phyloP scores from a whole-genome alignment of 2,329 filamentous ascomycete genomes.

The Fusarium paranaense region DNA sequence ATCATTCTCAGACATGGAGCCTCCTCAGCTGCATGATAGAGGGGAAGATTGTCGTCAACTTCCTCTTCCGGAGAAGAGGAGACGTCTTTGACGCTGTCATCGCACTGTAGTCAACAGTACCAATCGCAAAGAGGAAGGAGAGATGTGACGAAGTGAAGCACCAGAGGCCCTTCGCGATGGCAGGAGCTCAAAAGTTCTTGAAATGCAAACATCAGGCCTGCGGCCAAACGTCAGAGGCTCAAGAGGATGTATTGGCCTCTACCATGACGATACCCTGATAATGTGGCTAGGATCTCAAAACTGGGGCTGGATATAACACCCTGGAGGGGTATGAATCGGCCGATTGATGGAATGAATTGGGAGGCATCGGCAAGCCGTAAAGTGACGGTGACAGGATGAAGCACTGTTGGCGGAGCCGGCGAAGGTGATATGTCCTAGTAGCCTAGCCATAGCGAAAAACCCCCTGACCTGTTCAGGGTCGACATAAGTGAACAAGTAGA shows the following conservation, averaged over 20 bases:
- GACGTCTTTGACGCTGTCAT: constrained; percentile 16
- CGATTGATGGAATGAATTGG: background rate
- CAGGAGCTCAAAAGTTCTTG: constrained; percentile 39
- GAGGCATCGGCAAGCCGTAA: background rate
- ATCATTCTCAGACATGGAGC: constrained; percentile 3
- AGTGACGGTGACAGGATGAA: background rate
- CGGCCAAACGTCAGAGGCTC: constrained; percentile 7
- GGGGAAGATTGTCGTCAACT: constrained; percentile 33
- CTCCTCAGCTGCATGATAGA: constrained; percentile 18
- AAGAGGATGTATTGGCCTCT: constrained; percentile 16
- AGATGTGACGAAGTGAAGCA: constrained; percentile 12
- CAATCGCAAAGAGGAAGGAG: constrained; percentile 42
- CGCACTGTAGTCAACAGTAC: constrained; percentile 10
- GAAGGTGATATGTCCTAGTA: background rate
- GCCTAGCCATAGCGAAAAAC: background rate
- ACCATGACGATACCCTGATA: constrained; percentile 19
- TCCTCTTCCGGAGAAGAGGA: constrained; percentile 34
- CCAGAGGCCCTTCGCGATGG: constrained; percentile 9
- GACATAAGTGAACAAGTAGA: constrained; percentile 1
- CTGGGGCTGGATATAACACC: background rate
- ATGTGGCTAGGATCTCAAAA: constrained; percentile 17
- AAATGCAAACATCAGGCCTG: constrained; percentile 11
- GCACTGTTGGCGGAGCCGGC: background rate
- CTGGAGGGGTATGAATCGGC: background rate
- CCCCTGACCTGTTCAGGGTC: constrained; percentile 23